Conservation (phyloP, 352 stramenopile genomes). For the Pythium chondricola region DNA sequence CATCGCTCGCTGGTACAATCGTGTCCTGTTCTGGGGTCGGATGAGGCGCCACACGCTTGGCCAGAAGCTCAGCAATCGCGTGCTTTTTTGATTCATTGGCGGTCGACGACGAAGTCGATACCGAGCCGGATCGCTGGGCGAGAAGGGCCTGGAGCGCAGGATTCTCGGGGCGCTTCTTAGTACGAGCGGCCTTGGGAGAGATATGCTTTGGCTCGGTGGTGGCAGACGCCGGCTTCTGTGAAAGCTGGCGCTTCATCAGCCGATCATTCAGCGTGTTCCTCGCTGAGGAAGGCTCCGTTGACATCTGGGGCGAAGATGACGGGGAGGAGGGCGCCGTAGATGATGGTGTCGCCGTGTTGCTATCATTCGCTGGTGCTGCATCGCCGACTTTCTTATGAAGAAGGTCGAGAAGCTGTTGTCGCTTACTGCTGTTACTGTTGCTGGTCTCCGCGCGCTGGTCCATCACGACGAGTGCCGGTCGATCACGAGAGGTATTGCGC, state of each 20-base stretch:
- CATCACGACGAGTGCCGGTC: conserved; percentile 23
- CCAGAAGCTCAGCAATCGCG: conserved; percentile 12
- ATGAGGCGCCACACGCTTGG: conserved; percentile 8
- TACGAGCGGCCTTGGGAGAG: background rate
- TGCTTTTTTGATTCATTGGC: conserved; percentile 5
- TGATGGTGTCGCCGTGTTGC: conserved; percentile 5
- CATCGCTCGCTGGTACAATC: background rate
- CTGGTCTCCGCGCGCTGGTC: conserved; percentile 10
- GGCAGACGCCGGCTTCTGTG: background rate
- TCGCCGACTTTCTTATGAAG: conserved; percentile 12
- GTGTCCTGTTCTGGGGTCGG: background rate
- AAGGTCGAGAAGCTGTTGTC: conserved; percentile 7
- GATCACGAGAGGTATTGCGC: conserved; percentile 19
- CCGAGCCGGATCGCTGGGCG: conserved; percentile 7
- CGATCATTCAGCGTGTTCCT: conserved; percentile 13
- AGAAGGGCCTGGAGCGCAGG: conserved; percentile 12
- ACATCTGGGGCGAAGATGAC: conserved; percentile 6
- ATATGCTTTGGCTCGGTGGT: background rate
- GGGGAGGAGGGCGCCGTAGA: conserved; percentile 11
- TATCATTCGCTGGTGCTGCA: background rate
- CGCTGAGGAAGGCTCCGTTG: conserved; percentile 5
- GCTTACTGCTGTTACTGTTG: conserved; percentile 10
- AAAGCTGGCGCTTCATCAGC: conserved; percentile 12
- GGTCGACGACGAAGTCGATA: background rate
- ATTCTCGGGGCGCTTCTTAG: conserved; percentile 12